phyloP scores from a whole-genome alignment of 371 early-diverging fungal species.

The Rhizopus delemar region DNA sequence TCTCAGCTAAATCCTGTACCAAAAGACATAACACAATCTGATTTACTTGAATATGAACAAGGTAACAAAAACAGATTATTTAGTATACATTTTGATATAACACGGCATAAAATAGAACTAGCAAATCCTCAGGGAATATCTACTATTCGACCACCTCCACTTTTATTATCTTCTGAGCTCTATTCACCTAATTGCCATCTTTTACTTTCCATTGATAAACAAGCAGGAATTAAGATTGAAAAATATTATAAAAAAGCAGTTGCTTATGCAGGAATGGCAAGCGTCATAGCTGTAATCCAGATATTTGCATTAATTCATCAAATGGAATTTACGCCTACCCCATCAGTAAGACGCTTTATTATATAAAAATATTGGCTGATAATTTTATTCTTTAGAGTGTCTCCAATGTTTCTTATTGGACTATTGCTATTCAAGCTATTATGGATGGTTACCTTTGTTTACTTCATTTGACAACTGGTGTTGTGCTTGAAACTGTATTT shows the following conservation, averaged over 20 bases:
- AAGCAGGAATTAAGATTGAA: constrained; percentile 57
- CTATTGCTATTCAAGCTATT: constrained; percentile 68
- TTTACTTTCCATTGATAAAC: constrained; percentile 36
- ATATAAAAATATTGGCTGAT: neutral
- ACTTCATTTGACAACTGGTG: constrained; percentile 64
- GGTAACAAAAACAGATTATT: constrained; percentile 27
- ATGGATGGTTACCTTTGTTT: constrained; percentile 73
- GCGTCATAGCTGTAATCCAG: constrained; percentile 54
- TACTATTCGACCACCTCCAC: constrained; percentile 53
- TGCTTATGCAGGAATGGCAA: constrained; percentile 60
- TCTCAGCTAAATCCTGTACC: constrained; percentile 58
- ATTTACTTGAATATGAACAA: constrained; percentile 59
- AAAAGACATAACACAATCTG: constrained; percentile 37
- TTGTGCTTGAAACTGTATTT: constrained; percentile 60
- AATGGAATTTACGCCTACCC: constrained; percentile 76
- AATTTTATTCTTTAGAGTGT: constrained; percentile 43
- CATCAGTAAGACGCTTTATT: constrained; percentile 52
- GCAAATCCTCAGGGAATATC: constrained; percentile 59
- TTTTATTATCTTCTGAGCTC: constrained; percentile 52
- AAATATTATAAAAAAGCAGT: constrained; percentile 56
- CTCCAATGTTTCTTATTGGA: constrained; percentile 76
- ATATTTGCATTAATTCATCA: constrained; percentile 65
- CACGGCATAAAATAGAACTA: constrained; percentile 25
- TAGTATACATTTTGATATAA: neutral
- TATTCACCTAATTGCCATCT: constrained; percentile 64